Conservation (phyloP, 2,329 filamentous ascomycete genomes). For the Lachnellula subtilissima region DNA sequence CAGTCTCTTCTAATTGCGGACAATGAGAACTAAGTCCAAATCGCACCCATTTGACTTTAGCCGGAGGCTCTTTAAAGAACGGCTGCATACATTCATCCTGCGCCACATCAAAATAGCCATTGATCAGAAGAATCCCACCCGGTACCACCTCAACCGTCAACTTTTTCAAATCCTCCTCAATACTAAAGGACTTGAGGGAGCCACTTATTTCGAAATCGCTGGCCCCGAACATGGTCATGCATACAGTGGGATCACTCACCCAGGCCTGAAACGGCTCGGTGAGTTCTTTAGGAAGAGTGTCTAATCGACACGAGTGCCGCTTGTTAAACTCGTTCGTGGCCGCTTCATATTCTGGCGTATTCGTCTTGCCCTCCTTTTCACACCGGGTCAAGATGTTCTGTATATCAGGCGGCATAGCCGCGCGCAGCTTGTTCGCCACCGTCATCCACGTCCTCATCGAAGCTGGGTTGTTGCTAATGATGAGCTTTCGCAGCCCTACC, state of each 20-base stretch:
- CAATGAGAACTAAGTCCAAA: not conserved
- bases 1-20: not conserved
- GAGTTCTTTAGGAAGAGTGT: constrained; percentile 33
- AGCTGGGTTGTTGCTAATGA: constrained; percentile 3
- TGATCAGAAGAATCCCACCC: not conserved
- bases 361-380: constrained; percentile 18
- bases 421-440: not conserved
- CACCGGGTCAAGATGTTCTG: not conserved
- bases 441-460: constrained; percentile 2
- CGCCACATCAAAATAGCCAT: not conserved
- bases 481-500: not conserved
- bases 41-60: not conserved
- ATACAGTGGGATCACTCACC: constrained; percentile 29
- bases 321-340: constrained; percentile 29
- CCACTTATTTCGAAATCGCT: not conserved
- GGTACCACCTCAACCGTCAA: not conserved
- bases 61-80: not conserved
- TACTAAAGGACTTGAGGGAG: not conserved
- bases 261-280: constrained; percentile 30
- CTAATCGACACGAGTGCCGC: constrained; percentile 26
- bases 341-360: constrained; percentile 25
- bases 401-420: constrained; percentile 4
- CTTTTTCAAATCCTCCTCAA: not conserved
- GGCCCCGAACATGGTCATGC: constrained; percentile 1
- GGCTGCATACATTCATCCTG: not conserved